These are phyloP conservation scores for Zea mays DNA, from an alignment of 176 grass and related monocot species.

Conservation along the genomic window DNA sequence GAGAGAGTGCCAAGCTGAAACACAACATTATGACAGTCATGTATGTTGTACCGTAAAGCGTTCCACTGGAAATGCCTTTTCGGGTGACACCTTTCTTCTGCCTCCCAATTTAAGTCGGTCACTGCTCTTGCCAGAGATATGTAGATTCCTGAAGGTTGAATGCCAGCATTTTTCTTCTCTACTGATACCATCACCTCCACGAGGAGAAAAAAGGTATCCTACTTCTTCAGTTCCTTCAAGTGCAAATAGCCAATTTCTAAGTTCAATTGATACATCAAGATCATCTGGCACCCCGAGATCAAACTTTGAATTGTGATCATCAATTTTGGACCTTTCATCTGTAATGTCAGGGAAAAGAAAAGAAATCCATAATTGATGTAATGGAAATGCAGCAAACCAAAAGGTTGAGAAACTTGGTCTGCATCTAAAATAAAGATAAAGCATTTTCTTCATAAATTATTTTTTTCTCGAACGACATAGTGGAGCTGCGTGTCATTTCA, in stretches of 20 bases:
- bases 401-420: not conserved
- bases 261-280: constrained; percentile 79
- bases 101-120: constrained; percentile 47
- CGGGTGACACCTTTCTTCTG: constrained; percentile 35
- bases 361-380: constrained; percentile 28
- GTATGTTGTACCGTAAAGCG: constrained; percentile 61
- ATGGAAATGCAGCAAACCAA: constrained; percentile 33
- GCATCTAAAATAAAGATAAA: constrained; percentile 31
- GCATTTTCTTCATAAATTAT: not conserved
- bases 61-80: constrained; percentile 72
- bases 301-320: constrained; percentile 55
- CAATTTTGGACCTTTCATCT: constrained; percentile 54
- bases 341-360: constrained; percentile 11
- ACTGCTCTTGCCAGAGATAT: constrained; percentile 77
- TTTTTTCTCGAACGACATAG: no score
- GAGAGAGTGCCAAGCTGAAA: constrained; percentile 24
- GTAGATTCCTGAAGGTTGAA: constrained; percentile 82
- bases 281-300: constrained; percentile 93
- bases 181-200: constrained; percentile 47
- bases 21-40: not conserved
- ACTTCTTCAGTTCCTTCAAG: constrained; percentile 86
- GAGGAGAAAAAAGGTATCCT: constrained; percentile 49
- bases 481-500: no score
- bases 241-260: constrained; percentile 95
- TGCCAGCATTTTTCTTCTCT: constrained; percentile 99